These are phyloP conservation scores for Coemansia sp. DNA, from an alignment of 192 early-diverging fungal genomes.

Conservation along the genomic window DNA sequence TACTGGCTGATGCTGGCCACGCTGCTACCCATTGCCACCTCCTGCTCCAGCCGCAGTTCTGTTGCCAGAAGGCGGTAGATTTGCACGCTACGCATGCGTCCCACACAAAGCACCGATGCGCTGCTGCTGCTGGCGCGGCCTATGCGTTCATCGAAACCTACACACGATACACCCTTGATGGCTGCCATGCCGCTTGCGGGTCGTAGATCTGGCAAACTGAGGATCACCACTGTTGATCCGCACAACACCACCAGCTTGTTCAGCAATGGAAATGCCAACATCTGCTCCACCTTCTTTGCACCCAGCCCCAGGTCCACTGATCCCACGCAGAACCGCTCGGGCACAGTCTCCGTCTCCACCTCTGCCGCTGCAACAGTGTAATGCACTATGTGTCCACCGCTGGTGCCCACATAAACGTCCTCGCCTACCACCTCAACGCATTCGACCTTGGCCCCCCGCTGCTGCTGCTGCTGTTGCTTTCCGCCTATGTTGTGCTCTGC, in stretches of 20 bases:
- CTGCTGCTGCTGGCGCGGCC: slow-evolving; percentile 14
- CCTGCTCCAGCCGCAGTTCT: slow-evolving; percentile 42
- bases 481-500: neutral
- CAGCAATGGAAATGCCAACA: slow-evolving; percentile 37
- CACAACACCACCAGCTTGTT: slow-evolving; percentile 40
- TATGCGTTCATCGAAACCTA: slow-evolving; percentile 40
- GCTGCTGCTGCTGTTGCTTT: neutral
- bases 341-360: slow-evolving; percentile 8
- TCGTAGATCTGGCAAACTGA: slow-evolving; percentile 31
- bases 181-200: slow-evolving; percentile 15
- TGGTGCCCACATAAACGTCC: slow-evolving; percentile 47
- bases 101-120: slow-evolving; percentile 40
- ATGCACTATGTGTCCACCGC: slow-evolving; percentile 35
- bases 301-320: slow-evolving; percentile 30
- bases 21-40: slow-evolving; percentile 26
- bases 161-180: slow-evolving; percentile 45
- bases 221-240: slow-evolving; percentile 28
- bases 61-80: slow-evolving; percentile 26
- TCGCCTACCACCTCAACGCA: slow-evolving; percentile 36
- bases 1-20: slow-evolving; percentile 49
- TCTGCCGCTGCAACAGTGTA: slow-evolving; percentile 26
- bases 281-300: slow-evolving; percentile 42
- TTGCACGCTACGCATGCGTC: slow-evolving; percentile 36
- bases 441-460: slow-evolving; percentile 18
- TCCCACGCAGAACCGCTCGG: slow-evolving; percentile 20